These are phyloP conservation scores for Capsella rubella DNA, from an alignment of 441 rosid genomes.

Conservation along the genomic window DNA sequence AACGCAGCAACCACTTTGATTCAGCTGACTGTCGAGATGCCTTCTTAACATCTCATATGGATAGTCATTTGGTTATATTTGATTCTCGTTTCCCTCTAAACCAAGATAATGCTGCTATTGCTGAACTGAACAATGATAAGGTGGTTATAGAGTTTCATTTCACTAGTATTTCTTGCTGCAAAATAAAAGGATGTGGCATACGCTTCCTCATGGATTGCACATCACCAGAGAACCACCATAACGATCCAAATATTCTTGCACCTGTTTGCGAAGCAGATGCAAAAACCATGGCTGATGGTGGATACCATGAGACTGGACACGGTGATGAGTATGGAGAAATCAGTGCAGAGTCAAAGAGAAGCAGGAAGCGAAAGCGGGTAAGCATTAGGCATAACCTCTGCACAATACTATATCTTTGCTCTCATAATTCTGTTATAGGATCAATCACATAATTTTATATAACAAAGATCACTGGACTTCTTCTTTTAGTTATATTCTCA, in stretches of 20 bases:
- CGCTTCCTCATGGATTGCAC: not conserved
- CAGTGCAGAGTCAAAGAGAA: not conserved
- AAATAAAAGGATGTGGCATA: slow-evolving; percentile 9
- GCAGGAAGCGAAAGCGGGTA: slow-evolving; percentile 3
- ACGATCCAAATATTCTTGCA: not conserved
- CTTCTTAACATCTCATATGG: not conserved
- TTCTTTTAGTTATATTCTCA: too few species aligned
- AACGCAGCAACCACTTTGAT: not conserved
- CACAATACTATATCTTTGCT: not conserved
- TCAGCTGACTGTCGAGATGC: slow-evolving; percentile 7
- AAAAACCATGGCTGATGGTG: not conserved
- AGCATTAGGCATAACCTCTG: not conserved
- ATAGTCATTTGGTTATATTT: slow-evolving; percentile 6
- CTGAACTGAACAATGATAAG: not conserved
- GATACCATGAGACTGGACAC: not conserved
- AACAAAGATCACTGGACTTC: too few species aligned
- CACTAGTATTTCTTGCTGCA: not conserved
- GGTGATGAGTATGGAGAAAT: not conserved
- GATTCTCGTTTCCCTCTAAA: not conserved
- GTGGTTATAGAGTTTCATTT: not conserved
- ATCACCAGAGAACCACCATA: not conserved
- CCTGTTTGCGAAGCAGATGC: not conserved
- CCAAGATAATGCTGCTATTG: not conserved
- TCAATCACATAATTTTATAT: not conserved
- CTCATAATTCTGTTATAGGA: not conserved